Conservation (phyloP, 805 yeast genomes). For the Saccharomyces jurei region DNA sequence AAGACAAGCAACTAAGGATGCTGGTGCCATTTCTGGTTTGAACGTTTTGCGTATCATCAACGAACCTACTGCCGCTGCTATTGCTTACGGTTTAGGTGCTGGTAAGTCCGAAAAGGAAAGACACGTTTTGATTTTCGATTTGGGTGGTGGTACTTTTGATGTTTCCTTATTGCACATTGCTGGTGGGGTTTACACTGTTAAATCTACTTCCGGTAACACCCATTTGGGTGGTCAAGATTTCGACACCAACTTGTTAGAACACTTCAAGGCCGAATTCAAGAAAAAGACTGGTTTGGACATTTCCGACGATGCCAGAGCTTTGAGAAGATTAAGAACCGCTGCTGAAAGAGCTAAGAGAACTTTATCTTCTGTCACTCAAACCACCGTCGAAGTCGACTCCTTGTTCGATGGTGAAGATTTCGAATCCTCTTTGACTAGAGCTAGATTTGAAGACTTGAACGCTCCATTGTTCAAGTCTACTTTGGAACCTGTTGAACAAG, state of each 20-base stretch:
- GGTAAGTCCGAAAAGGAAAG: conserved; percentile 72
- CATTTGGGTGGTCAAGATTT: conserved; percentile 99
- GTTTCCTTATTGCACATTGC: conserved; percentile 86
- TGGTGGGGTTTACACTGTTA: conserved; percentile 94
- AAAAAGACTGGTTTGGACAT: conserved; percentile 91
- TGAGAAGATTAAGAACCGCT: conserved; percentile 97
- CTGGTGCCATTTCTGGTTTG: conserved; percentile 74
- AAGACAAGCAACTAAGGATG: conserved; percentile 77
- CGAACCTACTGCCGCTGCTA: conserved; percentile 94
- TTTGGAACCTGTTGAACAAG: conserved; percentile 89
- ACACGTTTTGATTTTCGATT: conserved; percentile 85
- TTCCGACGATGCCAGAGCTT: conserved; percentile 85
- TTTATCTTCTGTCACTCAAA: conserved; percentile 90
- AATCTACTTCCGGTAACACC: conserved; percentile 98
- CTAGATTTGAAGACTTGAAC: conserved; percentile 95
- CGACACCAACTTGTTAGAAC: conserved; percentile 90
- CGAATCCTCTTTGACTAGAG: conserved; percentile 90
- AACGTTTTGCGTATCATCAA: conserved; percentile 69
- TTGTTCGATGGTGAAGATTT: conserved; percentile 93
- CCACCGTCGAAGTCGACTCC: conserved; percentile 94
- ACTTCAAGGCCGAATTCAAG: conserved; percentile 89
- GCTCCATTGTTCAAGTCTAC: conserved; percentile 89
- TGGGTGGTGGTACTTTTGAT: conserved; percentile 99
- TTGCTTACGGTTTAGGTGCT: conserved; percentile 96
- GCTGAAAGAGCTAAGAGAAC: conserved; percentile 99